phyloP scores from a whole-genome alignment of 1,284 basidiomycete species.

The Austropuccinia psidii region DNA sequence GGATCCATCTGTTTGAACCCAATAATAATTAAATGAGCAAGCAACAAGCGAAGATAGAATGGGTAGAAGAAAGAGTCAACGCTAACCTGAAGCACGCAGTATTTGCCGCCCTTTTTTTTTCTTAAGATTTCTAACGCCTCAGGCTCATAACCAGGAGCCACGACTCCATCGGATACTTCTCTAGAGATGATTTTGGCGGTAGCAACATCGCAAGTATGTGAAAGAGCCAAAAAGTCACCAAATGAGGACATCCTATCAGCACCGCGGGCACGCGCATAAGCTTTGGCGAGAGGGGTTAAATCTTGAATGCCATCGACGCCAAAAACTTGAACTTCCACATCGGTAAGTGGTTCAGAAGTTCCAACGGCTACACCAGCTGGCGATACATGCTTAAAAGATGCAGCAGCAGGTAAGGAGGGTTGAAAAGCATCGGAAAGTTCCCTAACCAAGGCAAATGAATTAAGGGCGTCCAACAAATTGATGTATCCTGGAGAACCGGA shows the following conservation, averaged over 20 bases:
- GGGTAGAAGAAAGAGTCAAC: neutral
- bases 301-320: constrained; percentile 89
- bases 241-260: constrained; percentile 99
- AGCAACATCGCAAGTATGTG: constrained; percentile 80
- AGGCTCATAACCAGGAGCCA: constrained; percentile 82
- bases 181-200: constrained; percentile 94
- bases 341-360: constrained; percentile 60
- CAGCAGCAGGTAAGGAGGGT: constrained; percentile 73
- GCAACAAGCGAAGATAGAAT: no score
- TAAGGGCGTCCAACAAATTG: constrained; percentile 96
- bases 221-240: constrained; percentile 95
- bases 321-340: constrained; percentile 85
- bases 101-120: constrained; percentile 98
- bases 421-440: constrained; percentile 72
- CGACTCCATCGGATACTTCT: constrained; percentile 96
- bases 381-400: constrained; percentile 99
- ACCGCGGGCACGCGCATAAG: constrained; percentile 91
- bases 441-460: constrained; percentile 92
- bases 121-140: constrained; percentile 82
- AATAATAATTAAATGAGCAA: neutral
- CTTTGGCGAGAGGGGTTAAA: constrained; percentile 78
- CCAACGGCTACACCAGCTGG: constrained; percentile 94
- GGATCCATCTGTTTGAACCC: constrained; percentile 61
- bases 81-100: constrained; percentile 82
- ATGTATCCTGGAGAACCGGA: constrained; percentile 97